Conservation (phyloP, 2,329 filamentous ascomycete species). For the Rasamsonia emersonii region DNA sequence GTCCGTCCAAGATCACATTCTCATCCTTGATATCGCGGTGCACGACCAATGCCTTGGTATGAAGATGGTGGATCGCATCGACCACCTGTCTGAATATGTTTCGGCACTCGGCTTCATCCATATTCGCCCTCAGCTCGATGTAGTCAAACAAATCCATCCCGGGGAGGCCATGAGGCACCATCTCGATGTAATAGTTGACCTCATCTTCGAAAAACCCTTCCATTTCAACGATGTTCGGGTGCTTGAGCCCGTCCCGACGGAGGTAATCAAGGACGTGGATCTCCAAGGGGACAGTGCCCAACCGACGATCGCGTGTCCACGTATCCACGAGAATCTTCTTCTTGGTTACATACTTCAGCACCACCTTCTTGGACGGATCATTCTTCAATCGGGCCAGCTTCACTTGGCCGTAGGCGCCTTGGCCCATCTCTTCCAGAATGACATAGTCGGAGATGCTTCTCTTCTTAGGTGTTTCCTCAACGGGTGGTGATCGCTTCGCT, state of each 20-base stretch:
- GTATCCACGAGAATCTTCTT: slow-evolving; percentile 94
- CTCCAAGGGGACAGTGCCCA: slow-evolving; percentile 91
- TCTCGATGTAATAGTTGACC: slow-evolving; percentile 95
- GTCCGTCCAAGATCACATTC: slow-evolving; percentile 91
- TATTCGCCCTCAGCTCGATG: slow-evolving; percentile 89
- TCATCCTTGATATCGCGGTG: slow-evolving; percentile 99
- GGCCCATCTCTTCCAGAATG: slow-evolving; percentile 95
- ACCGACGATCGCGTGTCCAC: slow-evolving; percentile 86
- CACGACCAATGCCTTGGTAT: slow-evolving; percentile 82
- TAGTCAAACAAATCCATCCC: slow-evolving; percentile 99
- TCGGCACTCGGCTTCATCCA: slow-evolving; percentile 88
- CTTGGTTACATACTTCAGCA: slow-evolving; percentile 97
- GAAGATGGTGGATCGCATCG: slow-evolving; percentile 79
- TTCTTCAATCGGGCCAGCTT: slow-evolving; percentile 85
- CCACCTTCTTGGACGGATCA: slow-evolving; percentile 67
- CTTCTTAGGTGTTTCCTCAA: slow-evolving; percentile 45
- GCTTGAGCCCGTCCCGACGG: slow-evolving; percentile 58
- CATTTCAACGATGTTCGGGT: slow-evolving; percentile 62
- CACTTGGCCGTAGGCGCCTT: slow-evolving; percentile 95
- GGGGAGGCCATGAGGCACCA: slow-evolving; percentile 83
- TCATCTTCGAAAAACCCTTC: slow-evolving; percentile 57
- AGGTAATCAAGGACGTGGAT: slow-evolving; percentile 96
- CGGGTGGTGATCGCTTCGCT: slow-evolving; percentile 15
- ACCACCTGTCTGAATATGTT: slow-evolving; percentile 95
- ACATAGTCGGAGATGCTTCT: slow-evolving; percentile 84